A percentile compares a stretch with the other conserved stretches of the same genome.
phyloP scores from a whole-genome alignment of 108 stramenopile genomes.

The Discostella stelligeroides region DNA sequence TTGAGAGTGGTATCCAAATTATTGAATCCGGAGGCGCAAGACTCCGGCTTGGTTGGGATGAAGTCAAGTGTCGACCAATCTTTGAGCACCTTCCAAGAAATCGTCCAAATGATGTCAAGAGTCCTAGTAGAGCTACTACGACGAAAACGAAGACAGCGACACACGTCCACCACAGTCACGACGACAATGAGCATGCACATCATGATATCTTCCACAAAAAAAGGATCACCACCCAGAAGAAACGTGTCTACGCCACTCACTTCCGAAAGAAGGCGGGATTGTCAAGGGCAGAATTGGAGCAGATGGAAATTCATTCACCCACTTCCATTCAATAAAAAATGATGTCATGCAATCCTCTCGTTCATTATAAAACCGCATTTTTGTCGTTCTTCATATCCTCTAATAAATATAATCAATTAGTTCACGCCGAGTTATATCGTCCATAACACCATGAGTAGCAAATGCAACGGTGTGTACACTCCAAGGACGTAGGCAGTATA shows the following conservation, averaged over 20 bases:
- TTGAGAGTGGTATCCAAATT: conserved; percentile 10
- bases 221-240: conserved; percentile 22
- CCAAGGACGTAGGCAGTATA: conserved; percentile 58
- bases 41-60: conserved; percentile 26
- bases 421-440: too few relatives aligned
- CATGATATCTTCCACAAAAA: neutral
- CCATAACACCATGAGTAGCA: conserved; percentile 57
- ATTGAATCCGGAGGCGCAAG: too few relatives aligned
- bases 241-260: conserved; percentile 22
- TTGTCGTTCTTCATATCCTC: neutral
- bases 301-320: conserved; percentile 29
- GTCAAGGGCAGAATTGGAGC: conserved; percentile 13
- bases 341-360: neutral
- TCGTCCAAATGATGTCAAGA: neutral
- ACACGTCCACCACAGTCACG: neutral
- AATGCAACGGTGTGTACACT: conserved; percentile 71
- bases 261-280: conserved; percentile 21
- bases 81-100: conserved; percentile 9
- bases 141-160: neutral
- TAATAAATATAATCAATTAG: neutral
- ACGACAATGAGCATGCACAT: neutral
- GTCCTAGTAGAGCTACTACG: neutral
- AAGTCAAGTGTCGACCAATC: conserved; percentile 28
- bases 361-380: neutral
- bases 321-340: neutral